Conservation (phyloP, 2,329 filamentous ascomycete species). For the Fragosphaeria purpurea region DNA sequence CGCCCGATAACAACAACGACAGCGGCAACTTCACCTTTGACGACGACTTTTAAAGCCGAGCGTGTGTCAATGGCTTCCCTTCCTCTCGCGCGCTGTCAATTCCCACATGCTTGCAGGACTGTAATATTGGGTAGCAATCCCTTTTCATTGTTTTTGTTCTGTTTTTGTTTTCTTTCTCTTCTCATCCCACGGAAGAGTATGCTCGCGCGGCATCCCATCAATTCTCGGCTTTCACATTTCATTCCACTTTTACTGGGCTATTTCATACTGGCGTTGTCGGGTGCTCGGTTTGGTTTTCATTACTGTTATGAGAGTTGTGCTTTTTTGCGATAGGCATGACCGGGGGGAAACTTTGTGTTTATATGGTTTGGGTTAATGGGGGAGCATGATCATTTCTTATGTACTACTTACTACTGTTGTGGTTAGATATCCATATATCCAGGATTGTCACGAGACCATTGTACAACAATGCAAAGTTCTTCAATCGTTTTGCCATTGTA, state of each 20-base stretch:
- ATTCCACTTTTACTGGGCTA: neutral
- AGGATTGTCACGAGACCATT: neutral
- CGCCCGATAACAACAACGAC: slow-evolving; percentile 41
- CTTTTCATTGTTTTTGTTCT: slow-evolving; percentile 1
- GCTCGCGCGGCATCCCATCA: no score
- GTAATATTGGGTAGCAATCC: slow-evolving; percentile 1
- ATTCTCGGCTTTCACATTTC: no score
- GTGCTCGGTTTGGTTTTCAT: slow-evolving; percentile 2
- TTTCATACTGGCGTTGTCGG: slow-evolving; percentile 10
- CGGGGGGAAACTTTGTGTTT: neutral
- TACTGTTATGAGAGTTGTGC: slow-evolving; percentile 3
- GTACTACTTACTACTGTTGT: slow-evolving; percentile 1
- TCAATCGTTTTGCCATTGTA: neutral
- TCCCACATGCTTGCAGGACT: slow-evolving; percentile 4
- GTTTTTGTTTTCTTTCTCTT: neutral
- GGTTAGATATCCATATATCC: slow-evolving; percentile 5
- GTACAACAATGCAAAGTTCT: neutral
- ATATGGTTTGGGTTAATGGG: slow-evolving; percentile 1
- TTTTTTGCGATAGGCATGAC: neutral
- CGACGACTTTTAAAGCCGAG: slow-evolving; percentile 77
- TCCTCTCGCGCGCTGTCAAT: slow-evolving; percentile 6
- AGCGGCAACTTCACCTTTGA: slow-evolving; percentile 83
- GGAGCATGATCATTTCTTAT: slow-evolving; percentile 9
- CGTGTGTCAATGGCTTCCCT: no score
- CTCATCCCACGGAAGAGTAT: neutral